phyloP scores from a whole-genome alignment of 495 filamentous ascomycete species.

The Hyaloscypha variabilis region DNA sequence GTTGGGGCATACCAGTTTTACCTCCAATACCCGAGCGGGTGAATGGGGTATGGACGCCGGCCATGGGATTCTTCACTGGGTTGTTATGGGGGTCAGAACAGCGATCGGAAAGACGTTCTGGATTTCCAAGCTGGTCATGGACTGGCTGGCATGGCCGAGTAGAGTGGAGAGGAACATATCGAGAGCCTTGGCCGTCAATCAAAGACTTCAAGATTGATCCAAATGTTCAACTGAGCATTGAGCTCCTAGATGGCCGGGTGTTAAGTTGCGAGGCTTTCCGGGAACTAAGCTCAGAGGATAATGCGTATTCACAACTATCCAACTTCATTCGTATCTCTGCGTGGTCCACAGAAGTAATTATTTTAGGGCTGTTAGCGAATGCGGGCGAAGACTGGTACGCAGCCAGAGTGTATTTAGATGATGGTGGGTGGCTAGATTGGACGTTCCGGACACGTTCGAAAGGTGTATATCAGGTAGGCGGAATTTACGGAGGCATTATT shows the following conservation, averaged over 20 bases:
- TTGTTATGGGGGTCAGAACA: slow-evolving; percentile 6
- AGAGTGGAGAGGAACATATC: neutral
- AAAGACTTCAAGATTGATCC: slow-evolving; percentile 11
- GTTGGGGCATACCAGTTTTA: slow-evolving; percentile 8
- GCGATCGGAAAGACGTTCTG: slow-evolving; percentile 14
- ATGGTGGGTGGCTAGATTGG: slow-evolving; percentile 12
- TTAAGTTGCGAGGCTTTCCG: slow-evolving; percentile 9
- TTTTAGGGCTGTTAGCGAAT: neutral
- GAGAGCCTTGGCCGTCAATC: neutral
- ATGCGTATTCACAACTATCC: slow-evolving; percentile 1
- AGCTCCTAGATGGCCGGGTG: slow-evolving; percentile 7
- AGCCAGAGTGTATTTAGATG: slow-evolving; percentile 3
- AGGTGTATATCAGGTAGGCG: neutral
- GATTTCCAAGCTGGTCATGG: slow-evolving; percentile 20
- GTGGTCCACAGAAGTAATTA: slow-evolving; percentile 4
- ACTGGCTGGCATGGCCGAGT: slow-evolving; percentile 14
- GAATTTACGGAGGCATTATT: slow-evolving; percentile 8
- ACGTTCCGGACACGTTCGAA: slow-evolving; percentile 7
- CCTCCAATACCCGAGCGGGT: neutral
- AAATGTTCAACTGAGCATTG: slow-evolving; percentile 8
- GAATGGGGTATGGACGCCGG: slow-evolving; percentile 12
- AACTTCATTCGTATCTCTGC: slow-evolving; percentile 14
- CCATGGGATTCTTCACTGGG: slow-evolving; percentile 10
- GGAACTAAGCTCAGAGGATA: neutral
- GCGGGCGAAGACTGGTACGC: slow-evolving; percentile 1